Evolutionary conservation across 345 rosid genomes (phyloP).

Genomic region (Arabidopsis thaliana): DNA sequence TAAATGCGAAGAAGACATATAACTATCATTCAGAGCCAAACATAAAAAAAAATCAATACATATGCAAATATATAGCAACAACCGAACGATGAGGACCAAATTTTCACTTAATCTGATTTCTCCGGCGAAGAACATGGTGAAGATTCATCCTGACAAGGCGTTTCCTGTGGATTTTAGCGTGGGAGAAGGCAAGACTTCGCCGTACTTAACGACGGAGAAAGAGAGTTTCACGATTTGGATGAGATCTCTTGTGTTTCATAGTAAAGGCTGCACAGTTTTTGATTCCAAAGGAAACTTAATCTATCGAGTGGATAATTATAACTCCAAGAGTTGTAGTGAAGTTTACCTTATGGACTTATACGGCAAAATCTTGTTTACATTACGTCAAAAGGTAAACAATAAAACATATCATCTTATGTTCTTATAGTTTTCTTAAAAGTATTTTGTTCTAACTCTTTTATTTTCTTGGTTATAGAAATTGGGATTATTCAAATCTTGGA

Average conservation of each 20-base stretch:
- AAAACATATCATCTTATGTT: neutral
- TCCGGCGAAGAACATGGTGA: constrained; percentile 40
- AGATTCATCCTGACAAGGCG: constrained; percentile 50
- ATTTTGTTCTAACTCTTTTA: neutral
- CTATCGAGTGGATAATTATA: constrained; percentile 67
- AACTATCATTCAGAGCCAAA: neutral
- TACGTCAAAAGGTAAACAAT: constrained; percentile 53
- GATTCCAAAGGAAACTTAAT: constrained; percentile 59
- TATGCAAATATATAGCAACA: constrained; percentile 33
- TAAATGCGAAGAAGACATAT: constrained; percentile 6
- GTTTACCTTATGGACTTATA: constrained; percentile 61
- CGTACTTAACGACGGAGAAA: constrained; percentile 48
- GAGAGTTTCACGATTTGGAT: constrained; percentile 71
- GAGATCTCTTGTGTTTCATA: constrained; percentile 59
- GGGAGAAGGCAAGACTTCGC: neutral
- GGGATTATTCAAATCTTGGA: constrained; percentile 46
- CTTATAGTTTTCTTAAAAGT: neutral
- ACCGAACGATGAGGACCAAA: neutral
- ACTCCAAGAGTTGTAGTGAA: constrained; percentile 49
- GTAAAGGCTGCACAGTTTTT: constrained; percentile 64
- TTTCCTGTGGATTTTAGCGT: neutral
- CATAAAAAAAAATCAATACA: too few relatives aligned
- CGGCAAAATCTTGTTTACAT: constrained; percentile 55
- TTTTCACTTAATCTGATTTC: neutral
- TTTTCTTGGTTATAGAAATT: constrained; percentile 38